Conservation (phyloP, 768 basidiomycete species). For the Lentinula sp. region DNA sequence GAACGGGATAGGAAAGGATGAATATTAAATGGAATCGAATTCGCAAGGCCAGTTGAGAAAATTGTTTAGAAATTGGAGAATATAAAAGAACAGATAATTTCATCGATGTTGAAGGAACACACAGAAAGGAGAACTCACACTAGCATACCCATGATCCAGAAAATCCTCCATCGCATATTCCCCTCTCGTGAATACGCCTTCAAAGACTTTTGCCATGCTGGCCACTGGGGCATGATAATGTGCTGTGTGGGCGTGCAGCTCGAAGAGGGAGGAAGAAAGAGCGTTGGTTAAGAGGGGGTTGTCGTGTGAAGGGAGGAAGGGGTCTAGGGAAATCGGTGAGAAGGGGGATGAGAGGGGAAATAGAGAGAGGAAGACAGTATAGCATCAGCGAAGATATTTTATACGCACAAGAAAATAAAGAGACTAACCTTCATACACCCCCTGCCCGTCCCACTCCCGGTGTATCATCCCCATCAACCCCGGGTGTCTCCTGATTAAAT, state of each 20-base stretch:
- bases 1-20: no score
- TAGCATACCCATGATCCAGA: constrained; percentile 86
- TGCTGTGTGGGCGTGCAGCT: constrained; percentile 67
- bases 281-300: constrained; percentile 79
- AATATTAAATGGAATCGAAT: not conserved
- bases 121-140: constrained; percentile 39
- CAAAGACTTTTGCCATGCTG: constrained; percentile 81
- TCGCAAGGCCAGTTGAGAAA: no score
- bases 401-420: no score
- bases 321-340: constrained; percentile 32
- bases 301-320: constrained; percentile 58
- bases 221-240: constrained; percentile 89
- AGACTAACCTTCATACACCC: constrained; percentile 25
- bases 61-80: no score
- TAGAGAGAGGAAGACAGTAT: not conserved
- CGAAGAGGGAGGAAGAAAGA: constrained; percentile 88
- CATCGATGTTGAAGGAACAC: not conserved
- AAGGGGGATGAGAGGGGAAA: not conserved
- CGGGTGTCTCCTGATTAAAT: constrained; percentile 87
- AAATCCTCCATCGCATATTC: constrained; percentile 92
- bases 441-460: constrained; percentile 35
- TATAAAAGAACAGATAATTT: no score
- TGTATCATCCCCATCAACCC: constrained; percentile 93
- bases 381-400: no score
- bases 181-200: constrained; percentile 90